phyloP scores from a whole-genome alignment of 495 filamentous ascomycete genomes.

The Hypoxylon fragiforme region DNA sequence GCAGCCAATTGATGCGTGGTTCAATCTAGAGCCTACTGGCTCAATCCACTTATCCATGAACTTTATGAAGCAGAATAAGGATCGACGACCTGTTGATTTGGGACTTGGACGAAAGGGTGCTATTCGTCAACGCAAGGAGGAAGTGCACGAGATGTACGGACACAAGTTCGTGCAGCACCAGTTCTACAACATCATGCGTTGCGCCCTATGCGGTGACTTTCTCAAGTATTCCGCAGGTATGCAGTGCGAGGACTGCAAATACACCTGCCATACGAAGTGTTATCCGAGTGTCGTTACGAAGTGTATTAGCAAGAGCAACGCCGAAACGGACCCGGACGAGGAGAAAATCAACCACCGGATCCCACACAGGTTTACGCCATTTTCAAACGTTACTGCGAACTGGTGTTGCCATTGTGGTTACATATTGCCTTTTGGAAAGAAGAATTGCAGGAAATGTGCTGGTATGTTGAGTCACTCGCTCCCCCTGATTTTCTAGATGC shows the following conservation, averaged over 20 bases:
- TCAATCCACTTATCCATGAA: conserved; percentile 76
- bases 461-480: conserved; percentile 55
- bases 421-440: conserved; percentile 93
- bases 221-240: conserved; percentile 98
- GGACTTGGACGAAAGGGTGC: conserved; percentile 94
- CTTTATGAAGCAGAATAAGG: conserved; percentile 70
- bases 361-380: conserved; percentile 91
- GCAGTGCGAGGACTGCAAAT: conserved; percentile 99
- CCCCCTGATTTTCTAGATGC: neutral
- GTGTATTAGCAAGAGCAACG: conserved; percentile 99
- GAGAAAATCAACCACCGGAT: conserved; percentile 99
- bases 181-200: conserved; percentile 99
- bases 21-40: conserved; percentile 91
- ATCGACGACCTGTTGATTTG: conserved; percentile 71
- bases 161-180: conserved; percentile 98
- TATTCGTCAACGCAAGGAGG: conserved; percentile 94
- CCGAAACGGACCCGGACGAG: conserved; percentile 96
- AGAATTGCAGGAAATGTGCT: conserved; percentile 87
- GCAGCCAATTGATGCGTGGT: conserved; percentile 89
- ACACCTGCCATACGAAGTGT: conserved; percentile 97
- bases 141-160: conserved; percentile 95
- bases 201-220: conserved; percentile 95
- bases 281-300: conserved; percentile 98
- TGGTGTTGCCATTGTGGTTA: conserved; percentile 99
- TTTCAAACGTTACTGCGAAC: conserved; percentile 95